Percentiles rank a stretch among this genome's conserved stretches.
These are phyloP conservation scores for Ascochyta clinopodiicola DNA, from an alignment of 2,329 filamentous ascomycete species.

Conservation along the genomic window DNA sequence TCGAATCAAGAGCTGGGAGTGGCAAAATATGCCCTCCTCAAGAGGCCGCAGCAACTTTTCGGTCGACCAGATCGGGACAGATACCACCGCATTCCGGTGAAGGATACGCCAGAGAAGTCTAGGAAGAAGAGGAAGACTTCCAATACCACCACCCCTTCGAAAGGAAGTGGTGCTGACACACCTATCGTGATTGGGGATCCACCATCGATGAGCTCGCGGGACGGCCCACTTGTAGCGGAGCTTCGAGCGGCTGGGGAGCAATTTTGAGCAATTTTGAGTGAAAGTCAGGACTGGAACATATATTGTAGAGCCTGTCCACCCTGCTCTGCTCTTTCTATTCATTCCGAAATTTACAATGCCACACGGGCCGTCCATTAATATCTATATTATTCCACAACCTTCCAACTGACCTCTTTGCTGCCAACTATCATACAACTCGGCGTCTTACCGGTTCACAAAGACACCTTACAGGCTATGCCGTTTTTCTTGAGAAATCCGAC, in stretches of 20 bases:
- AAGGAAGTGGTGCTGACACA: background rate
- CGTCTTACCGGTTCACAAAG: background rate
- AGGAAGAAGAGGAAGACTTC: constrained; percentile 27
- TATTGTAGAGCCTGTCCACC: background rate
- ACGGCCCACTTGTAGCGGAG: background rate
- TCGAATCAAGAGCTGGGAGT: constrained; percentile 40
- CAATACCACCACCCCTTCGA: background rate
- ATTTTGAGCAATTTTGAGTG: constrained; percentile 9
- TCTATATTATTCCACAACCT: no score
- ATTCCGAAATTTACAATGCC: background rate
- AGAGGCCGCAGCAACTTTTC: constrained; percentile 54
- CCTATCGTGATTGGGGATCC: background rate
- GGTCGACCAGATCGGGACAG: constrained; percentile 43
- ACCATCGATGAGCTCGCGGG: background rate
- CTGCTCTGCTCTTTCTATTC: background rate
- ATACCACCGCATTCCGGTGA: constrained; percentile 34
- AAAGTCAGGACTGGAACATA: background rate
- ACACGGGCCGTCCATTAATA: background rate
- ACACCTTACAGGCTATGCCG: background rate
- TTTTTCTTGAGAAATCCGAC: constrained; percentile 2
- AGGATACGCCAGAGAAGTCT: constrained; percentile 23
- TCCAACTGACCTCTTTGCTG: background rate
- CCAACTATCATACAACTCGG: background rate
- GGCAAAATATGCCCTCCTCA: constrained; percentile 52
- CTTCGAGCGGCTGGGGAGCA: background rate